Base-by-base conservation (phyloP, 306 rosid genomes). In the Mimosa pudica region DNA sequence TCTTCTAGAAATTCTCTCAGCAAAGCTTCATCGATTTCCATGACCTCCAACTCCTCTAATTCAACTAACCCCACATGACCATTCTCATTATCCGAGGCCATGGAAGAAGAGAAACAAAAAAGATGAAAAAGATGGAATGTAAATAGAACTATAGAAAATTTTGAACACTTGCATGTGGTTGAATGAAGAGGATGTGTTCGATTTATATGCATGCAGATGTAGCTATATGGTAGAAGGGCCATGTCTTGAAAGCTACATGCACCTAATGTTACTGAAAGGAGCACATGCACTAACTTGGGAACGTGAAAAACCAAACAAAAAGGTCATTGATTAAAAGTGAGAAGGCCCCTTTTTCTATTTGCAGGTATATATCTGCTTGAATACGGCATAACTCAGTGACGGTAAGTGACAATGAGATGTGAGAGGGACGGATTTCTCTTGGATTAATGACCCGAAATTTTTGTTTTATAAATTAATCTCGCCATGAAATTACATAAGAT, bases 1-100 rank as follows among this genome's bases (percentile, higher is more conserved):
- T 89, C 91, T 62, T 87, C 86, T 8, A 87, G 87, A 79, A 91
- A 58, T 54, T 89, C 91, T 70, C 93, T 82, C 3, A 91, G 85
- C 66, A 91, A 82, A 63, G 84, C 87, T 20, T 71, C 93, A 76
- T 91, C 96, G 8, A 84, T 84, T 77, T 91, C 93, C 69, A 85
- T 58, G 57, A 55, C 87, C 77, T 89, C 90, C 71, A 84, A 84
- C 71, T 88, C 82, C 55, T 79, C 96, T 52, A 91, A 79, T 35
- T 81, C 93, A 54, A 42, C 82, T 47, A 73, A 51, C 47, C 46
- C 85, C 70, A 81, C 58, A 51, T 79, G 79, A 41, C 71, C 75
- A 33, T 65, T 80, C 66, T 80, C 87, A 71, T 4, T 68, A 42
- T 63, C 77, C 0, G 82, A 66, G 64, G 90, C 89, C 91, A 89